Evolutionary conservation across 2,329 filamentous ascomycete genomes (phyloP), one percentile per base, ranked within the genome.

Genomic region (Ophiocordyceps camponoti-leonardi): DNA sequence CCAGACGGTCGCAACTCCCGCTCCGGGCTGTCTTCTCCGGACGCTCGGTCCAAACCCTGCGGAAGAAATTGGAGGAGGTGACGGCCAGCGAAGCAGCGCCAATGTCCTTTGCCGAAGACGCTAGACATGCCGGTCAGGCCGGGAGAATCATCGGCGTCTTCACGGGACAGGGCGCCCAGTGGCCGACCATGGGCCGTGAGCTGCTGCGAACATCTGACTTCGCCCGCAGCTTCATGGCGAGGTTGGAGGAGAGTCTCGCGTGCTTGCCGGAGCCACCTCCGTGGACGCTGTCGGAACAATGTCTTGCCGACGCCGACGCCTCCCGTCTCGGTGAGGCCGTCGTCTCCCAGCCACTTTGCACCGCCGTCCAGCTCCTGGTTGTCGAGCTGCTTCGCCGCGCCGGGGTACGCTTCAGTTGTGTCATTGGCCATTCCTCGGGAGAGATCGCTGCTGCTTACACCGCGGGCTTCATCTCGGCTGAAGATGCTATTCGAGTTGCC

Each of bases 391-490:
- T 69, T 4, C 42, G 42, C 1, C 47, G 48, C 6, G 55, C 54
- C 44, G 56, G 59, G 7, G 49, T 67, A 19, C 40, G 35, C 2
- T 58, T 60, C 0, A 39, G 49, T 16, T 56, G 54, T 3, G 59
- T 62, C 2, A 57, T 64, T 6, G 66, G 65, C 4, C 66, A 68
- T 48, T 65, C 61, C 0, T 58, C 54, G 5, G 65, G 66, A 1
- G 65, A 68, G 48, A 65, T 67, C 33, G 63, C 58, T 0, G 65
- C 64, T 1, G 64, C 64, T 0, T 67, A 65, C 46, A 59, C 62
- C 1, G 56, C 59, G 0, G 63, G n/a, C 6, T 22, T 44, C 7
- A 2, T 50, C 11, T n/a, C 39, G 0, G 28, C 41, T 1, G 6
- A 30, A 4, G 44, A 50, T 37, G 47, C 49, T 6, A 47, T 50